A percentile compares a stretch with the other conserved stretches of the same genome.
Conservation (phyloP, 1,284 basidiomycete species). For the Malassezia vespertilionis region DNA sequence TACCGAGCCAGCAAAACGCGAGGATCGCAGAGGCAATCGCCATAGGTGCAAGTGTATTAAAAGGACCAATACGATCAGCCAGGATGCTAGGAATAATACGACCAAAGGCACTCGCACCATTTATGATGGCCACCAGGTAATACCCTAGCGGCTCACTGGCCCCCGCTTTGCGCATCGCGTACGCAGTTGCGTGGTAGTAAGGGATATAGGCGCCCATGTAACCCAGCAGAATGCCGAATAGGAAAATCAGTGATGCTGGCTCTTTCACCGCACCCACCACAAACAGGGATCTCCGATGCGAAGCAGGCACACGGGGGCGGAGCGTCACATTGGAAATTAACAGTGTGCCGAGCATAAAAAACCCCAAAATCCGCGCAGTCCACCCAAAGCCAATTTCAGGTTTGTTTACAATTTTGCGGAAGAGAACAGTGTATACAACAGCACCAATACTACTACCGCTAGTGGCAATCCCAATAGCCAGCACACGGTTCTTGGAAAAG, state of each 20-base stretch:
- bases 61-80: conserved; percentile 42
- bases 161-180: neutral
- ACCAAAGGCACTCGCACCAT: conserved; percentile 33
- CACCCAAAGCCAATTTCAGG: conserved; percentile 33
- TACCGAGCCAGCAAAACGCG: conserved; percentile 20
- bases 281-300: neutral
- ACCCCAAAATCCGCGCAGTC: conserved; percentile 29
- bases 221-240: neutral
- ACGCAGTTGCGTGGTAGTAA: conserved; percentile 13
- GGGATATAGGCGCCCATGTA: conserved; percentile 17
- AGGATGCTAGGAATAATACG: conserved; percentile 44
- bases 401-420: conserved; percentile 16
- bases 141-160: conserved; percentile 3
- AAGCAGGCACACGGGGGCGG: conserved; percentile 1
- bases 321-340: conserved; percentile 9
- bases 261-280: conserved; percentile 9
- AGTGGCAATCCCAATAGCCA: conserved; percentile 27
- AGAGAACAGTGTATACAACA: conserved; percentile 30
- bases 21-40: conserved; percentile 31
- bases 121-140: conserved; percentile 31
- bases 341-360: conserved; percentile 24
- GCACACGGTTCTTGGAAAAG: conserved; percentile 18
- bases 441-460: conserved; percentile 28
- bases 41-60: conserved; percentile 45
- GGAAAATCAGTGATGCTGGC: neutral